Base-by-base conservation (phyloP, 2,329 filamentous ascomycete genomes). In the Trichoderma asperellum region DNA sequence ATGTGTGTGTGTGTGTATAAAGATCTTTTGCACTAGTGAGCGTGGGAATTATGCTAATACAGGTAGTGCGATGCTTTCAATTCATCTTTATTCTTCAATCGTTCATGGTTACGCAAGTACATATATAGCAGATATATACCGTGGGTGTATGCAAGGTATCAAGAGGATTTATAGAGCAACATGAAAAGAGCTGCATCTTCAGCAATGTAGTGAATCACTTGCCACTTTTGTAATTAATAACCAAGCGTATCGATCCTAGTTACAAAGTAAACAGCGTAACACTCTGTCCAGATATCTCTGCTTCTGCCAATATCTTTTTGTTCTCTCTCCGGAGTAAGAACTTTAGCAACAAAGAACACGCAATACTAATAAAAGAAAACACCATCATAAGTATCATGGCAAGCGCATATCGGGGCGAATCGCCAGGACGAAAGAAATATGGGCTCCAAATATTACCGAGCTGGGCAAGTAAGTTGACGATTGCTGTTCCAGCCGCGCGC, bases 371-470 rank as follows among this genome's bases (percentile, higher is more conserved):
- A 16, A 66, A 58, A 10, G 62, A 66, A 49, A 66, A 66, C 2
- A 58, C 53, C 62, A 66, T 66, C 62, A 66, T 66, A 12, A 66
- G 10, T 34, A 66, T 66, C 76, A 82, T 80, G 24, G 81, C 81
- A 47, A 79, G 80, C 5, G 75, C 72, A 68, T 82, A 83, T n/a
- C 79, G 76, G 0, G 81, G 81, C 63, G 75, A 77, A 65, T 81
- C 79, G 21, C 71, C 76, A 47, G 78, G 76, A 2, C 79, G 79
- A 78, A 80, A 82, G 10, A 83, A 74, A 70, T 82, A 83, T 2
- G 81, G 79, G 4, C 80, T 82, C 78, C 79, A 83, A 35, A 83
- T 79, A 68, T 81, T 82, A 40, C 71, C 72, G 47, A 74, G 16
- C 60, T 75, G 75, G 69, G 73, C 73, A 32, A 76, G 70, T 43